A percentile compares a stretch with the other conserved stretches of the same genome.
Conservation (phyloP, 2,329 filamentous ascomycete genomes). For the Furcasterigmium sp. region DNA sequence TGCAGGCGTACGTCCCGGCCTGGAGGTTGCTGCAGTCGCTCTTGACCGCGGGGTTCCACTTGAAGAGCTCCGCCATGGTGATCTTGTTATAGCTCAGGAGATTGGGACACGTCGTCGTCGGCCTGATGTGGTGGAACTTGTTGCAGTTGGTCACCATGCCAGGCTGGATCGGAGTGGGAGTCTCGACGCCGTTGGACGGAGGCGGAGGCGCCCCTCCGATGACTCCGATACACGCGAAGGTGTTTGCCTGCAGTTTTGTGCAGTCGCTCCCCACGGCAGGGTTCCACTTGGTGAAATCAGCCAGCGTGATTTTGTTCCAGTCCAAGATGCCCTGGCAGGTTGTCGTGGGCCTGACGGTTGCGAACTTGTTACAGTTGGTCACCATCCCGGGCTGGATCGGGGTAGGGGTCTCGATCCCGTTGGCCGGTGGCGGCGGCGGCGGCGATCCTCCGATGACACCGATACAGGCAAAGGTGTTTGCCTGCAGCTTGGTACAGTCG, state of each 20-base stretch:
- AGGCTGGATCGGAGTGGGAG: conserved; percentile 21
- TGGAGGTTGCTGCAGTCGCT: conserved; percentile 7
- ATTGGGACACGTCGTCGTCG: no score
- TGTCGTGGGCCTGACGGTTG: conserved; percentile 12
- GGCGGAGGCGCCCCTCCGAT: not conserved
- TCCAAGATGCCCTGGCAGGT: conserved; percentile 14
- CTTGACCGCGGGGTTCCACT: conserved; percentile 14
- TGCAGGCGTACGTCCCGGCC: conserved; percentile 13
- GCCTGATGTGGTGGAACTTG: conserved; percentile 16
- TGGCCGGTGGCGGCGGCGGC: not conserved
- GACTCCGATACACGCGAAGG: conserved; percentile 9
- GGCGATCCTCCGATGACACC: not conserved
- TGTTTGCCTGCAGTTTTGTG: conserved; percentile 12
- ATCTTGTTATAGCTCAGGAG: conserved; percentile 8
- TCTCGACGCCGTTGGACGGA: conserved; percentile 16
- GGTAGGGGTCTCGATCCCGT: not conserved
- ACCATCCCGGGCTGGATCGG: conserved; percentile 6
- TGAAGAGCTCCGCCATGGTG: conserved; percentile 15
- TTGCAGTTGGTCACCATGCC: conserved; percentile 22
- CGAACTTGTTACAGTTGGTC: conserved; percentile 11
- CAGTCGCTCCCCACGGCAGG: conserved; percentile 20
- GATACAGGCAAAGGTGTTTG: conserved; percentile 8
- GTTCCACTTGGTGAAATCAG: conserved; percentile 22
- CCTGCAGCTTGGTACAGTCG: conserved; percentile 18
- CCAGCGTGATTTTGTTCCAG: conserved; percentile 3